phyloP scores from a whole-genome alignment of 1,284 basidiomycete genomes.

The Leccinum brunneo-olivaceum region DNA sequence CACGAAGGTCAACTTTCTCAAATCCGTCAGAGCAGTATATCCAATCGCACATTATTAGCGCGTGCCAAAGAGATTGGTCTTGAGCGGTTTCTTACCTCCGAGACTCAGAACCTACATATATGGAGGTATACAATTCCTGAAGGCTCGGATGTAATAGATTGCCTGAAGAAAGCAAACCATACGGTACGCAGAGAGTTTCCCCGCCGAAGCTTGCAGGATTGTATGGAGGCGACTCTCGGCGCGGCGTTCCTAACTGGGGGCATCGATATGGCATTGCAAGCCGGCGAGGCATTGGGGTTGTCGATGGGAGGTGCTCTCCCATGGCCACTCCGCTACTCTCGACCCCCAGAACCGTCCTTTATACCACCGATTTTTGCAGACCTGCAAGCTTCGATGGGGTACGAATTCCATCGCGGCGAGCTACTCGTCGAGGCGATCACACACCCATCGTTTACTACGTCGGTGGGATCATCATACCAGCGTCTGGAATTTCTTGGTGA shows the following conservation, averaged over 20 bases:
- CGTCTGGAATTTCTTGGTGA: conserved; percentile 83
- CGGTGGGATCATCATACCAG: conserved; percentile 64
- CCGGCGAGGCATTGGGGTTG: conserved; percentile 59
- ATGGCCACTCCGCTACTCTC: conserved; percentile 51
- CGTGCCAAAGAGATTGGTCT: conserved; percentile 60
- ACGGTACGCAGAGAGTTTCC: conserved; percentile 39
- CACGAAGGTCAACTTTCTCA: conserved; percentile 76
- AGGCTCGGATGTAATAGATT: conserved; percentile 27
- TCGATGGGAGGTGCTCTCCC: conserved; percentile 63
- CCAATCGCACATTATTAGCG: conserved; percentile 61
- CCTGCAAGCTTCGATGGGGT: conserved; percentile 62
- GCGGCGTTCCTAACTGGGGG: conserved; percentile 68
- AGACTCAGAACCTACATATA: conserved; percentile 44
- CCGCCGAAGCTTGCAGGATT: conserved; percentile 73
- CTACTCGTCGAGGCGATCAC: conserved; percentile 72
- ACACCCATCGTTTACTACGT: conserved; percentile 65
- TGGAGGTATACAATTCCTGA: conserved; percentile 55
- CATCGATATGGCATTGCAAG: conserved; percentile 56
- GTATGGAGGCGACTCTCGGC: conserved; percentile 77
- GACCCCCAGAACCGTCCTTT: conserved; percentile 27
- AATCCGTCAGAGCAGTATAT: conserved; percentile 57
- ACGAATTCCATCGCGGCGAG: conserved; percentile 57
- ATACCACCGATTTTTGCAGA: conserved; percentile 44
- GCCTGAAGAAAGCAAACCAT: conserved; percentile 27
- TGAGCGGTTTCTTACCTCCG: conserved; percentile 57